Evolutionary conservation across 371 early-diverging fungal species (phyloP).

Genomic region (Mortierella sp.): DNA sequence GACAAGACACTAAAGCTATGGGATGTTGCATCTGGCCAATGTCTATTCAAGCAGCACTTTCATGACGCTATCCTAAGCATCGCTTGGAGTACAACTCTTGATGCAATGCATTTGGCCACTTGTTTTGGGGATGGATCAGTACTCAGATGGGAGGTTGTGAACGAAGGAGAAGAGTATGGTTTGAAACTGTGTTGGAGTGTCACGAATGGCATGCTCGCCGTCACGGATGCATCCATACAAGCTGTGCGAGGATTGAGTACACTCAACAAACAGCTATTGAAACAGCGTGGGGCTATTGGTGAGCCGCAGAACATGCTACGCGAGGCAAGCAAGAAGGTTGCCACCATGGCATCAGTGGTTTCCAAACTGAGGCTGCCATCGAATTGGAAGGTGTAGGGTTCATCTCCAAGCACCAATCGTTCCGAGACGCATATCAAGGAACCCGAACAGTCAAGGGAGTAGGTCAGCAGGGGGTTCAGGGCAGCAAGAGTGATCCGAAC

Average conservation of each 20-base stretch:
- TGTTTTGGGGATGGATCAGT: background rate
- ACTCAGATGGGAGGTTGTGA: background rate
- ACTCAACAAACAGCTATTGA: background rate
- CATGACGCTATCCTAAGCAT: background rate
- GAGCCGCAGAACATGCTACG: background rate
- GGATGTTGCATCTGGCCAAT: background rate
- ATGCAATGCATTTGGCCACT: background rate
- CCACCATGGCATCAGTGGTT: too few species aligned
- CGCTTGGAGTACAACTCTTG: background rate
- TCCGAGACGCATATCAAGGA: too few species aligned
- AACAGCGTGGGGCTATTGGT: background rate
- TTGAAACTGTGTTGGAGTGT: background rate
- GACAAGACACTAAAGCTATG: too few species aligned
- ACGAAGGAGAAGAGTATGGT: background rate
- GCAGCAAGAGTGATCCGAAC: too few species aligned
- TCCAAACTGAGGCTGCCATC: too few species aligned
- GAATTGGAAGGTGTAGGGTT: too few species aligned
- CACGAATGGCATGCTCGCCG: background rate
- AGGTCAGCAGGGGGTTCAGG: too few species aligned
- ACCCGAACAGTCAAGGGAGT: too few species aligned
- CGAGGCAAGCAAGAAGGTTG: too few species aligned
- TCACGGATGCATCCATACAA: background rate
- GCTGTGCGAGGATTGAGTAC: background rate
- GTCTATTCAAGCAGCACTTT: background rate
- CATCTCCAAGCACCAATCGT: too few species aligned